phyloP scores from a whole-genome alignment of 768 basidiomycete genomes.

The Tulasnella sp. region DNA sequence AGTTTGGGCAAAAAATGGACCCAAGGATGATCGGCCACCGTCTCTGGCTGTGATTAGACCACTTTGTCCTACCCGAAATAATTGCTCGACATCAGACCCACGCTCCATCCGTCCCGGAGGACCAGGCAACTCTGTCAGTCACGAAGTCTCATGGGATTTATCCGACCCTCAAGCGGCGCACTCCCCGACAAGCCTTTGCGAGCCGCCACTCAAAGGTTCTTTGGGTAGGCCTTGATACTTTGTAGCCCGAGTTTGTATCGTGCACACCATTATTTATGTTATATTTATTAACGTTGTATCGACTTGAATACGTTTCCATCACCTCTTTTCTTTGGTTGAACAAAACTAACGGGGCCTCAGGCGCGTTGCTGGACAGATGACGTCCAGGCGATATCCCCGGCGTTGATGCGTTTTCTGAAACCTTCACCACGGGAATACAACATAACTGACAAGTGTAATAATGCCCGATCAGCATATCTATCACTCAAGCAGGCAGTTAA shows the following conservation, averaged over 20 bases:
- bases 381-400: too few species aligned
- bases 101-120: neutral
- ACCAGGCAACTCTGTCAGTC: neutral
- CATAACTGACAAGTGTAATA: too few species aligned
- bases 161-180: neutral
- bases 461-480: too few species aligned
- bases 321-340: too few species aligned
- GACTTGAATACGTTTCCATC: neutral
- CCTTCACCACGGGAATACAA: too few species aligned
- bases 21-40: slow-evolving; percentile 44
- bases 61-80: slow-evolving; percentile 81
- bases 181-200: neutral
- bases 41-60: slow-evolving; percentile 72
- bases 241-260: neutral
- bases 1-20: neutral
- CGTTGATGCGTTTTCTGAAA: too few species aligned
- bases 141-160: neutral
- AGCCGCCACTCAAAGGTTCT: neutral
- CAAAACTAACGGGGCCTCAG: too few species aligned
- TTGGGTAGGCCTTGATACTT: neutral
- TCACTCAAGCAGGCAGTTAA: too few species aligned
- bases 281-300: neutral
- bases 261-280: neutral
- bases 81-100: slow-evolving; percentile 39
- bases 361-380: too few species aligned